phyloP scores from a whole-genome alignment of 495 filamentous ascomycete genomes.

The Trichoderma reesei region DNA sequence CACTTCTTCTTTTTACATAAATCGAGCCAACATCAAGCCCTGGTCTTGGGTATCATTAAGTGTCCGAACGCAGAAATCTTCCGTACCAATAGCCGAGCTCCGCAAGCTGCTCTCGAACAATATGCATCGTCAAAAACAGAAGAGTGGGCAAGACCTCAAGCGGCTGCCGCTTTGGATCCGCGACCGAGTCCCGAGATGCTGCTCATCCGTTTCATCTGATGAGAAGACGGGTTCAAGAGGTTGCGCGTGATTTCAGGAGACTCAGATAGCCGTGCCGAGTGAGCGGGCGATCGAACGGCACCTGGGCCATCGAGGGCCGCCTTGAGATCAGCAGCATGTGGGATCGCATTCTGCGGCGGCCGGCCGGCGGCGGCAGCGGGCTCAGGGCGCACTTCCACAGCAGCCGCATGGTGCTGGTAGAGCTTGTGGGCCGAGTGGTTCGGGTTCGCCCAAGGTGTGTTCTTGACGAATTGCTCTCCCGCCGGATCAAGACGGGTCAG shows the following conservation, averaged over 20 bases:
- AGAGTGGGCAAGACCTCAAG: not conserved
- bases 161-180: conserved; percentile 6
- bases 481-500: conserved; percentile 42
- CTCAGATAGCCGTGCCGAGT: not conserved
- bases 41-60: conserved; percentile 9
- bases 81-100: not conserved
- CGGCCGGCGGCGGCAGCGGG: conserved; percentile 15
- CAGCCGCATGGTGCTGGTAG: conserved; percentile 28
- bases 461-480: conserved; percentile 73
- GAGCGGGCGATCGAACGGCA: not conserved
- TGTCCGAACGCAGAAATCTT: conserved; percentile 6
- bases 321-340: not conserved
- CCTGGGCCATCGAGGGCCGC: not conserved
- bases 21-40: not conserved
- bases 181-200: not conserved
- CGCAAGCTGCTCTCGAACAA: not conserved
- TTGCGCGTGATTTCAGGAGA: conserved; percentile 6
- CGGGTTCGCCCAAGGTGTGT: conserved; percentile 81
- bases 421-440: conserved; percentile 65
- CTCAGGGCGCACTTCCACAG: conserved; percentile 21
- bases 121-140: not conserved
- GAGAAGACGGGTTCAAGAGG: not conserved
- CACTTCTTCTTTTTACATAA: conserved; percentile 2
- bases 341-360: not conserved
- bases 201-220: conserved; percentile 2